Base-by-base conservation (phyloP, 225 moss, liverwort and hornwort species). In the Bryum argenteum region DNA sequence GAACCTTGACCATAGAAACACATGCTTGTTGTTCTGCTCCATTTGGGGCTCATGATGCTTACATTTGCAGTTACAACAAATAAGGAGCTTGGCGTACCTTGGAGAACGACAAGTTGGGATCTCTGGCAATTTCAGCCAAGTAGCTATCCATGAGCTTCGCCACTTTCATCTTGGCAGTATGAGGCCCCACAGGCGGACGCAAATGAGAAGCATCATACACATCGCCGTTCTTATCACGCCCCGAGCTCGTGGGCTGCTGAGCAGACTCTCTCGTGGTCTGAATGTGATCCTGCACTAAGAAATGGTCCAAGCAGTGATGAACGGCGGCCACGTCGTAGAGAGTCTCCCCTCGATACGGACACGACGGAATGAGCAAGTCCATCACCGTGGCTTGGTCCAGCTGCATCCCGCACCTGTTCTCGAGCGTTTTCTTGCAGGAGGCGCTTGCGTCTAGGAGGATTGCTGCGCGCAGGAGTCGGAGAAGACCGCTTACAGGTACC, bases 101-200 rank as follows among this genome's bases (percentile, higher is more conserved):
- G 4, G 76, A 60, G 48, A 87, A 76, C 3, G 84, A 71, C 41
- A 97, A 61, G 59, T 89, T 86, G 23, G 80, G 54, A 24, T 97
- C 93, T 9, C 91, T 78, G 43, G 93, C 93, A 20, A 97, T 86
- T 72, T 93, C 96, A 20, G 88, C 89, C 61, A 97, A 70, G 74
- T 88, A 97, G 70, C 86, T 89, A 67, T 97, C 93, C 63, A 97
- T 89, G 70, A 93, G 84, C 82, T 93, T 93, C 56, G 96, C 96
- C 41, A 97, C 96, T 67, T 89, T 93, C 82, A 90, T 90, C 75
- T 90, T 93, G 18, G 87, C 91, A 6, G 88, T 71, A 69, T 85
- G 85, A 2, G 86, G 83, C 3, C 86, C 87, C 7, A 84, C 86
- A n/a, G 81, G 82, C 0, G 85, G 76, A 41, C 83, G 79, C 64